Evolutionary conservation across 805 yeast genomes (phyloP), one percentile per base, ranked within the genome.

Genomic region (Torulaspora maleeae): DNA sequence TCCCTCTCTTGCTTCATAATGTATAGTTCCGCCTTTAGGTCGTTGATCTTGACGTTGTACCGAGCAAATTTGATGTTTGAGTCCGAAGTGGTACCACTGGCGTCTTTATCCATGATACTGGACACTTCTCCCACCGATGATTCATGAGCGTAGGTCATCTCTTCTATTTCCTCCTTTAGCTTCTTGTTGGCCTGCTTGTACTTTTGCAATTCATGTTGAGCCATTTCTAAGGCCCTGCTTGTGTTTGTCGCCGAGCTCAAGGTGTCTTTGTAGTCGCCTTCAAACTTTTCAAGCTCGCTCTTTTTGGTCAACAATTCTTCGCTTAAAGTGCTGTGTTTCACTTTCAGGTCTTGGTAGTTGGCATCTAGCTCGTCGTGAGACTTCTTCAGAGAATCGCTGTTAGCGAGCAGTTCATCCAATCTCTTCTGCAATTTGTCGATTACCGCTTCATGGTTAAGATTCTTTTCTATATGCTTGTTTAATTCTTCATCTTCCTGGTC

Each of bases 1-100:
- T 88, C 93, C 52, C 95, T 76, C 66, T 88, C 96, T 66, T 87
- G 91, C 56, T 80, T 81, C 52, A 83, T 75, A 45, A 88, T 84
- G 56, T 77, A 83, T 52, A 88, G 70, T 61, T 87, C 95, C 3
- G 95, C 95, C 58, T 86, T 86, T 55, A 88, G 68, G 55, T 88
- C 95, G 55, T 85, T 80, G 36, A 88, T 75, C 65, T 82, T 85
- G 70, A 87, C 74, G 50, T 80, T 84, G 58, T 76, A 85, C 52
- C 83, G 88, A 37, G 85, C 75, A 44, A 68, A 65, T 29, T 64
- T 63, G 42, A 67, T 45, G 24, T 58, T 64, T 24, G 61, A 50
- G 19, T 66, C 52, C 32, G 50, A 49, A 30, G 34, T 49, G 11
- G 59, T 59, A 53, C 66, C 24, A 52, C 62, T 34, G 51, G 51